Evolutionary conservation across 306 rosid genomes (phyloP).

Genomic region (Glycine soja): DNA sequence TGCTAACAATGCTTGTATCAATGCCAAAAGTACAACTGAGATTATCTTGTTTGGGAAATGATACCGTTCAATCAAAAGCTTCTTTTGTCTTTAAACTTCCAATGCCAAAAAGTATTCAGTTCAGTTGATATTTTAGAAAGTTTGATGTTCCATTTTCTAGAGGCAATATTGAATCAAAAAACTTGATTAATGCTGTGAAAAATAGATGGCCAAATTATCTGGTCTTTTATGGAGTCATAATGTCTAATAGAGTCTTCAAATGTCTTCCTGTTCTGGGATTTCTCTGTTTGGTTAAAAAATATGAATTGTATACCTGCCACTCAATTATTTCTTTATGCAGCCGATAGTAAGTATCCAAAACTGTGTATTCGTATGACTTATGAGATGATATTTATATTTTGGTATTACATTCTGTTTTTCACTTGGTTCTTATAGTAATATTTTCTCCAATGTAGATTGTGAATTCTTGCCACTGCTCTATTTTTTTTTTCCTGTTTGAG

Average conservation of each 20-base stretch:
- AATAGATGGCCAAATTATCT: background rate
- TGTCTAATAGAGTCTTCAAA: background rate
- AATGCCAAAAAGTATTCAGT: background rate
- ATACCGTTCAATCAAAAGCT: background rate
- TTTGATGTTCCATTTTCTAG: background rate
- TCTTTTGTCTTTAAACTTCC: background rate
- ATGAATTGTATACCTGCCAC: background rate
- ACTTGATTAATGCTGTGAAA: background rate
- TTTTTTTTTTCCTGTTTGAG: background rate
- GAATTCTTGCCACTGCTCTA: background rate
- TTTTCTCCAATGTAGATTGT: background rate
- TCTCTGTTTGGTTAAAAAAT: background rate
- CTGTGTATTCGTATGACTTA: background rate
- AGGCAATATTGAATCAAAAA: background rate
- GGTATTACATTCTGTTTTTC: background rate
- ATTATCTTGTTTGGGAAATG: background rate
- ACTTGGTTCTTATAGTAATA: slow-evolving; percentile 1
- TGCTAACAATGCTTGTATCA: background rate
- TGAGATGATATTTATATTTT: background rate
- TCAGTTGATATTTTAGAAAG: background rate
- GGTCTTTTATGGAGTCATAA: background rate
- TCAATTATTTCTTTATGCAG: background rate
- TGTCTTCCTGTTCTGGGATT: background rate
- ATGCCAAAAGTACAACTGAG: background rate
- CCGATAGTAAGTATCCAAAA: background rate